phyloP scores from a whole-genome alignment of 768 basidiomycete genomes.

The Cystofilobasidium capitatum region DNA sequence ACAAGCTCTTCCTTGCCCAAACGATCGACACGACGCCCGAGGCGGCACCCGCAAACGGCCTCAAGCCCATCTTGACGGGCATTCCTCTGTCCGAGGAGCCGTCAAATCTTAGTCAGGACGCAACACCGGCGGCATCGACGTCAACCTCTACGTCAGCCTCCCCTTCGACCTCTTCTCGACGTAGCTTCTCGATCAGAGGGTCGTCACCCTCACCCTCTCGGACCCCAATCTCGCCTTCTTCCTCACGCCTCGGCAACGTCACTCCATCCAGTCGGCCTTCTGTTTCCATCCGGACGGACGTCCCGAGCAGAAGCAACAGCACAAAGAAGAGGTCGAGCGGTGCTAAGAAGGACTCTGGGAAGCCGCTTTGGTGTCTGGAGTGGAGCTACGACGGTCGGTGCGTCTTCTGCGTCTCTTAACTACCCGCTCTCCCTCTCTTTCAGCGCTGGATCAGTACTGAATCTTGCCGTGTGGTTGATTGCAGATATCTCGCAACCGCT shows the following conservation, averaged over 20 bases:
- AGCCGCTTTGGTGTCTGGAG: slow-evolving; percentile 33
- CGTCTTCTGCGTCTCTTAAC: background rate
- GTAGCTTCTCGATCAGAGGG: background rate
- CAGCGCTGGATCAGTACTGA: background rate
- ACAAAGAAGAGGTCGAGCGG: background rate
- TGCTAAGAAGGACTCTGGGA: slow-evolving; percentile 10
- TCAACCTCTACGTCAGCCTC: background rate
- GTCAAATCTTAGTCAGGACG: background rate
- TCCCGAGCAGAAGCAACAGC: background rate
- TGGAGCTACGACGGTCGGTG: slow-evolving; percentile 30
- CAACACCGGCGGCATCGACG: background rate
- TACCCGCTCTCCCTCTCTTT: background rate
- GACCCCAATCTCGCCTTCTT: background rate
- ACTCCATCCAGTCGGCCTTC: background rate
- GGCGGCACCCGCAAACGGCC: background rate
- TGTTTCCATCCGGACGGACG: background rate
- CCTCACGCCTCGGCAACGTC: background rate
- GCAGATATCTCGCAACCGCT: slow-evolving; percentile 32
- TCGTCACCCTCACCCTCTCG: background rate
- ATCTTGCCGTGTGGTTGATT: background rate
- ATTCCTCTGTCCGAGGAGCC: background rate
- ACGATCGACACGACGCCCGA: slow-evolving; percentile 28
- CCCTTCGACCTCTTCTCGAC: background rate
- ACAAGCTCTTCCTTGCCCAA: slow-evolving; percentile 34
- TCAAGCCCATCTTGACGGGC: slow-evolving; percentile 3